phyloP scores from a whole-genome alignment of 2,329 filamentous ascomycete species.

The Diaporthe velutina region DNA sequence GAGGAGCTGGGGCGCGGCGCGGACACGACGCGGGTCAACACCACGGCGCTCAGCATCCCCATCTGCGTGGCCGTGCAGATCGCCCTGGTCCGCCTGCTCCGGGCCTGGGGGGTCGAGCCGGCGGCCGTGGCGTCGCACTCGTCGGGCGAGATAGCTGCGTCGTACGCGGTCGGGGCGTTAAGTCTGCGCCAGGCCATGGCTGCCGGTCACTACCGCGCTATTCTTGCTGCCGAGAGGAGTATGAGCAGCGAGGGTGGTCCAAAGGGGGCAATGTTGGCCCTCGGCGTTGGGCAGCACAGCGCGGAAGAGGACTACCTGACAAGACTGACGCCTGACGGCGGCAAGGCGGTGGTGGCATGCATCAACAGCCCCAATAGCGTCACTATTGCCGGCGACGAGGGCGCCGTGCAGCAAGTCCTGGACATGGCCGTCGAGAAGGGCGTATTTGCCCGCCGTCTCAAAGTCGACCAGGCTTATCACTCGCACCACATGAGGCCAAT shows the following conservation, averaged over 20 bases:
- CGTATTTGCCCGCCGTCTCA: conserved; percentile 46
- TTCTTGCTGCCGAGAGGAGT: conserved; percentile 23
- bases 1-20: conserved; percentile 45
- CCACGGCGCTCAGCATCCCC: conserved; percentile 43
- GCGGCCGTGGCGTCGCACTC: conserved; percentile 42
- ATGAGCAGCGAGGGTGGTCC: conserved; percentile 15
- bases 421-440: conserved; percentile 41
- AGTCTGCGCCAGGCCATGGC: conserved; percentile 36
- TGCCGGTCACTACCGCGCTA: conserved; percentile 39
- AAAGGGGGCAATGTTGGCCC: conserved; percentile 28
- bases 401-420: conserved; percentile 44
- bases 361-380: conserved; percentile 45
- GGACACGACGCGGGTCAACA: conserved; percentile 42
- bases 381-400: conserved; percentile 50
- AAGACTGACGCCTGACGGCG: no score
- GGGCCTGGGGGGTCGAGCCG: conserved; percentile 37
- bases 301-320: conserved; percentile 13
- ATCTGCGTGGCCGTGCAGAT: conserved; percentile 53
- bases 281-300: neutral
- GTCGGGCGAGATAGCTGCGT: conserved; percentile 44
- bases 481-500: conserved; percentile 47
- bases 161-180: conserved; percentile 41
- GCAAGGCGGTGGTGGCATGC: conserved; percentile 30
- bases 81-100: conserved; percentile 48
- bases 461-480: conserved; percentile 48